Percentiles rank a stretch among this genome's conserved stretches.
Evolutionary conservation across 805 yeast species (phyloP).

Genomic region (Cyberlindnera bimundalis): DNA sequence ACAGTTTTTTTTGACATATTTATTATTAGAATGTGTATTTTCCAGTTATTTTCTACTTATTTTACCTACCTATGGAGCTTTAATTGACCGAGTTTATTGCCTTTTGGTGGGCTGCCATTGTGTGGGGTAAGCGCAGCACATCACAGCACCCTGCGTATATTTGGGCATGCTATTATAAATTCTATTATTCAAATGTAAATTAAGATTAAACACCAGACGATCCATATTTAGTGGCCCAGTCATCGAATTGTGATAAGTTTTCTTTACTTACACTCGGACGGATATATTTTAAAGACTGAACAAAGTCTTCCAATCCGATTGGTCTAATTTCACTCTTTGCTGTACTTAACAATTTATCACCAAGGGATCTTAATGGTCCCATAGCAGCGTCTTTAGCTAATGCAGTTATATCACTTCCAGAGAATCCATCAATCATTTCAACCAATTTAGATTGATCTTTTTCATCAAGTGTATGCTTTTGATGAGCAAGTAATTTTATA

Average conservation of each 20-base stretch:
- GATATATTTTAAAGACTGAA: conserved; percentile 68
- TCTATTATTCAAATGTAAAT: no score
- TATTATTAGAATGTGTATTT: no score
- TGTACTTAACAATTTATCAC: conserved; percentile 71
- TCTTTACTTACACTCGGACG: conserved; percentile 86
- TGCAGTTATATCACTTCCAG: conserved; percentile 94
- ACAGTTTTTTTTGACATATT: no score
- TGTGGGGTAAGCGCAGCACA: no score
- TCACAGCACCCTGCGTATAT: no score
- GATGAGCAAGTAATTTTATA: conserved; percentile 62
- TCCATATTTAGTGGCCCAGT: conserved; percentile 87
- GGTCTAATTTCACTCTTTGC: conserved; percentile 79
- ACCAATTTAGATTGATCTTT: conserved; percentile 61
- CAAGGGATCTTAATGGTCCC: conserved; percentile 91
- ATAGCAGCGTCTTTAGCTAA: conserved; percentile 96
- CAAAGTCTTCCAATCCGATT: conserved; percentile 71
- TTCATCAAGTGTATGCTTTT: conserved; percentile 60
- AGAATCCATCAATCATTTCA: conserved; percentile 72
- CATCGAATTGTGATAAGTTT: conserved; percentile 74
- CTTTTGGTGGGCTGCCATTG: no score
- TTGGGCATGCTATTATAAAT: no score
- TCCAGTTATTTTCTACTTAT: no score
- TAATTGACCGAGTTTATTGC: no score
- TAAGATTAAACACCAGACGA: conserved; percentile 76
- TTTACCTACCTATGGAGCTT: no score